Evolutionary conservation across 176 grass and related monocot genomes (phyloP), one percentile per base, ranked within the genome.

Genomic region (Thalia dealbata): DNA sequence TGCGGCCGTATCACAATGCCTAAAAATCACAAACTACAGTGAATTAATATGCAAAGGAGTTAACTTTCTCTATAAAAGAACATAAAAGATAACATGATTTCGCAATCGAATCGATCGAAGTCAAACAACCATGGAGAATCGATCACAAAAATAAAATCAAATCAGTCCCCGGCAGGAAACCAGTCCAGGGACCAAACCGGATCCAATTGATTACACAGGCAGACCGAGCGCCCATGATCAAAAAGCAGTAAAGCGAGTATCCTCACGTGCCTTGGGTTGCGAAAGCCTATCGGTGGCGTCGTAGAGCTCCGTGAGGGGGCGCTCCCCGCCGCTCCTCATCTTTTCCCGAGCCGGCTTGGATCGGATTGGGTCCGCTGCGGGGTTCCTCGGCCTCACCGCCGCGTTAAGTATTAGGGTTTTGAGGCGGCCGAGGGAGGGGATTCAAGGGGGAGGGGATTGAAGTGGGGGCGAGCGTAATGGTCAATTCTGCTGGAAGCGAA

Each of bases 11-110:
- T 68, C 38, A 68, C 18, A 68, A 68, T 45, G 65, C 38, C 65
- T 43, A 41, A 68, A 44, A 68, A 43, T 35, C 65, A 68, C 65
- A 68, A 68, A 68, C 35, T 43, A 68, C 10, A 64, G 65, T 68
- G 21, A 68, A 68, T 68, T 68, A 68, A 43, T 63, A 68, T 68
- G 65, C 4, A 68, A 43, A 68, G 7, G 21, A 68, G 12, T 27
- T 28, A 18, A 67, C 2, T 67, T 44, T 22, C 38, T n/a, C 6
- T 7, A 45, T n/a, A 16, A 68, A 27, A 10, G 43, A 68, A 13
- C 19, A 13, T 22, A 43, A 68, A 41, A 68, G 3, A 68, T 14
- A 68, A 43, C 65, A 16, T 18, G 43, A 64, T 32, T 68, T 68
- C 16, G 21, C 65, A 44, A 3, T 12, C 8, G 35, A 68, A 23